Percentiles rank a stretch among this genome's conserved stretches.
These are phyloP conservation scores for Hypoxylon sp. DNA, from an alignment of 2,329 filamentous ascomycete species.

Conservation along the genomic window DNA sequence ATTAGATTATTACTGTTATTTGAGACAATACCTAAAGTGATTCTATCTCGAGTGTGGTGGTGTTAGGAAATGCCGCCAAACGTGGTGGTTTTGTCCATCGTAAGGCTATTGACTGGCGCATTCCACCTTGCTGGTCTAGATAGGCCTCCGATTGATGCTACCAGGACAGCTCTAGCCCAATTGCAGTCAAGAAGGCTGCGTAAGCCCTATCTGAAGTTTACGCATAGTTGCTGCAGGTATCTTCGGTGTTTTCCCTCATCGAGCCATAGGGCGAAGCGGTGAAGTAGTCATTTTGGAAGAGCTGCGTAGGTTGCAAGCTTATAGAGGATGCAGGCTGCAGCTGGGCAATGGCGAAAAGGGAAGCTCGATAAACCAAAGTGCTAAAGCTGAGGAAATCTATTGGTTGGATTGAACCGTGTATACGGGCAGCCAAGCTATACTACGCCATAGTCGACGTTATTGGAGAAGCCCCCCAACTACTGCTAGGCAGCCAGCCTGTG, in stretches of 20 bases:
- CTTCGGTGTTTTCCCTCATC: constrained; percentile 19
- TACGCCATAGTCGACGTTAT: constrained; percentile 8
- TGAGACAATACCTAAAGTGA: constrained; percentile 22
- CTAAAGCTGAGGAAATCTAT: constrained; percentile 14
- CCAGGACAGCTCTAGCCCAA: constrained; percentile 16
- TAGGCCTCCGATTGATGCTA: constrained; percentile 19
- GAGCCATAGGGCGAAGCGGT: constrained; percentile 29
- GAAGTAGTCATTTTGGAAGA: constrained; percentile 5
- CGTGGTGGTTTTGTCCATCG: constrained; percentile 26
- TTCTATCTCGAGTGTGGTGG: constrained; percentile 26
- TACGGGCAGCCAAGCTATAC: neutral
- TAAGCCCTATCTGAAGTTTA: constrained; percentile 39
- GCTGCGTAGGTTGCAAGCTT: constrained; percentile 16
- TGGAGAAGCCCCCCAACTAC: constrained; percentile 28
- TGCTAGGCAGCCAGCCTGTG: constrained; percentile 1
- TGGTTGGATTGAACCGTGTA: constrained; percentile 19
- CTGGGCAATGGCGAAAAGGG: constrained; percentile 30
- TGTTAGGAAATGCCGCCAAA: constrained; percentile 10
- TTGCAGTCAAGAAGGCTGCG: constrained; percentile 39
- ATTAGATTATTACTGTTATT: constrained; percentile 4
- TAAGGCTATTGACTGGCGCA: constrained; percentile 29
- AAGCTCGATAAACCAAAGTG: constrained; percentile 36
- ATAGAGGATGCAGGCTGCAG: constrained; percentile 16
- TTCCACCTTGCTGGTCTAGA: constrained; percentile 14
- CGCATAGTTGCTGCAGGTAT: constrained; percentile 3